These are phyloP conservation scores for Rhodotorula sp. DNA, from an alignment of 1,284 basidiomycete species.

Conservation along the genomic window DNA sequence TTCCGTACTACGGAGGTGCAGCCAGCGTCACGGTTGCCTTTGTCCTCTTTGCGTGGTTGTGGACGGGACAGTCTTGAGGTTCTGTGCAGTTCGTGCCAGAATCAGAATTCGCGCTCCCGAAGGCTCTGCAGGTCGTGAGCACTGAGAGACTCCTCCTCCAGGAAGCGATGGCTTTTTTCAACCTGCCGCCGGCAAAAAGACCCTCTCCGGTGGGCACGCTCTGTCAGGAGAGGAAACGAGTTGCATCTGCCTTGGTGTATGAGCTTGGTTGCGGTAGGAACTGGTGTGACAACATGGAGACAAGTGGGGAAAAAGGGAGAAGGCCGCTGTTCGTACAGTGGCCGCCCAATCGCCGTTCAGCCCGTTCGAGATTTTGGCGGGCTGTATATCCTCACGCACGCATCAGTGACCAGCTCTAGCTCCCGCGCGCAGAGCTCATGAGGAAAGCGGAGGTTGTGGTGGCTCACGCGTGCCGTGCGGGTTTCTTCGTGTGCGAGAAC, in stretches of 20 bases:
- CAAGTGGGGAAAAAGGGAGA: not conserved
- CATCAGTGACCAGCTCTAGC: not conserved
- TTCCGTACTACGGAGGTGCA: constrained; percentile 90
- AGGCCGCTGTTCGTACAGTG: not conserved
- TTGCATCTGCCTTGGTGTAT: not conserved
- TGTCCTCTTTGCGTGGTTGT: constrained; percentile 75
- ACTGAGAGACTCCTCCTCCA: too few relatives aligned
- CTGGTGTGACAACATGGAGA: not conserved
- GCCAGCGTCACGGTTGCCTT: constrained; percentile 81
- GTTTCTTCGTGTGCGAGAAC: constrained; percentile 61
- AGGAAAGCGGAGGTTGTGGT: not conserved
- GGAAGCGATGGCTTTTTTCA: too few relatives aligned
- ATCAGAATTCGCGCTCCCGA: not conserved
- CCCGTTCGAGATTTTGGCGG: not conserved
- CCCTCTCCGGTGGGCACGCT: too few relatives aligned
- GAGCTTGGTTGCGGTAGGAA: not conserved
- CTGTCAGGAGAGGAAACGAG: too few relatives aligned
- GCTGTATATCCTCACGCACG: not conserved
- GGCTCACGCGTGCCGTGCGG: constrained; percentile 3
- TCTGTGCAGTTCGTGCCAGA: not conserved
- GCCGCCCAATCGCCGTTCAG: not conserved
- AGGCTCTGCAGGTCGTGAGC: too few relatives aligned
- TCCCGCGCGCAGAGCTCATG: not conserved
- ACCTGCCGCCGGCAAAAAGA: too few relatives aligned
- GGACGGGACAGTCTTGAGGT: constrained; percentile 52